phyloP scores from a whole-genome alignment of 352 stramenopile genomes.

The Pythium insidiosum region DNA sequence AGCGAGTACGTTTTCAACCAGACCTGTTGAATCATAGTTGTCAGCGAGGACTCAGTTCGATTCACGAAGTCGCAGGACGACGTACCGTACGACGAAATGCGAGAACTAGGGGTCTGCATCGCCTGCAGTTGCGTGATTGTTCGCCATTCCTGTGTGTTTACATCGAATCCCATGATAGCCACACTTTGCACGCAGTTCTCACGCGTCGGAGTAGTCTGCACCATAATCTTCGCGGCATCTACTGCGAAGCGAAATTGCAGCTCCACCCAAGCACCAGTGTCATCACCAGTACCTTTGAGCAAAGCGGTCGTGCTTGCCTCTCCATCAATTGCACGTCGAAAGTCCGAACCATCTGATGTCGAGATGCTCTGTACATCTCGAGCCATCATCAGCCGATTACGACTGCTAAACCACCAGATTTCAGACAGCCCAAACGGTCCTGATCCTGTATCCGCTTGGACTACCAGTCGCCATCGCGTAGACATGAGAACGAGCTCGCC shows the following conservation, averaged over 20 bases:
- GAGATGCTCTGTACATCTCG: slow-evolving; percentile 13
- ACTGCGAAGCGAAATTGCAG: slow-evolving; percentile 16
- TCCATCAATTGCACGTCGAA: slow-evolving; percentile 15
- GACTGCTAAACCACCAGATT: slow-evolving; percentile 17
- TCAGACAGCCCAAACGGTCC: slow-evolving; percentile 11
- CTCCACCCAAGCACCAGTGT: slow-evolving; percentile 19
- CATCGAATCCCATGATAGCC: slow-evolving; percentile 8
- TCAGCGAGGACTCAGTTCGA: neutral
- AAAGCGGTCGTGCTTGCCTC: slow-evolving; percentile 9
- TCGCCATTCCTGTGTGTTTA: slow-evolving; percentile 4
- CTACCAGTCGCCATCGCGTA: slow-evolving; percentile 11
- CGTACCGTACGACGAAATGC: slow-evolving; percentile 14
- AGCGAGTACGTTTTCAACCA: slow-evolving; percentile 4
- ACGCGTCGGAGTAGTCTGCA: slow-evolving; percentile 11
- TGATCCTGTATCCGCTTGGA: slow-evolving; percentile 14
- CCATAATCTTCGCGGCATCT: slow-evolving; percentile 18
- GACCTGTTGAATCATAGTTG: slow-evolving; percentile 7
- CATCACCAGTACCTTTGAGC: slow-evolving; percentile 12
- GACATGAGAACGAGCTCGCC: slow-evolving; percentile 1
- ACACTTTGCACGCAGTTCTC: slow-evolving; percentile 11
- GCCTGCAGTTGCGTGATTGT: slow-evolving; percentile 16
- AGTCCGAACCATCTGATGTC: slow-evolving; percentile 15
- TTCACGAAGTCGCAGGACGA: neutral
- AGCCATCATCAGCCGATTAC: slow-evolving; percentile 3
- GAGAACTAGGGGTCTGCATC: slow-evolving; percentile 12